Evolutionary conservation across 345 rosid species (phyloP), one percentile per base, ranked within the genome.

Genomic region (Kandelia obovata): DNA sequence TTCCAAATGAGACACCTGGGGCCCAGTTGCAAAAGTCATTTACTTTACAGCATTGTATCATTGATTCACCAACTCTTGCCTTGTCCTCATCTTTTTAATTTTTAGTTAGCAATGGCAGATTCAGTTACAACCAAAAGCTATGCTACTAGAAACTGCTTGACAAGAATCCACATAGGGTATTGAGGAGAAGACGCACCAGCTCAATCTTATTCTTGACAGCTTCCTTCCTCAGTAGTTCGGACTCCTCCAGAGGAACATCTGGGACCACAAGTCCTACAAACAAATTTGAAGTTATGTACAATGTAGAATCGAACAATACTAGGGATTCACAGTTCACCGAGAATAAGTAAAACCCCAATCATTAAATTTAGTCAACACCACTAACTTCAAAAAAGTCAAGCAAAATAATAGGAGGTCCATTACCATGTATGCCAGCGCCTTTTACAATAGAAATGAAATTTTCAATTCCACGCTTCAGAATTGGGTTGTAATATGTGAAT

Each of bases 211-310:
- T 73, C 83, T 86, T 88, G 21, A 64, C 52, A 71, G 99, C 94
- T 86, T 86, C 98, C 35, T 64, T 83, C 61, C 92, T 85, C 77
- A 95, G 72, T 73, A 78, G 61, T 71, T 87, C 90, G 52, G 98
- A 86, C 83, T 95, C 99, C 77, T 95, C 99, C 6, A 95, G 75
- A 70, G 98, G 98, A 73, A 95, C 96, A 81, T 95, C 99, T 53
- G 98, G 97, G 67, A 95, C 96, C 52, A 92, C 93, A 78, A 95
- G 96, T 65, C 89, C 98, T 87, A 79, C 69, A 70, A 77, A 71
- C 46, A 66, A 34, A 28, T 51, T 3, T 4, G 20, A 23, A 64
- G 37, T 28, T 30, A 58, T 46, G 17, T 21, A 27, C 37, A 32
- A 25, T 35, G n/a, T n/a, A 5, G 34, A 3, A 66, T n/a, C 19